Base-by-base conservation (phyloP, 805 yeast species). In the Barnettozyma sp. region DNA sequence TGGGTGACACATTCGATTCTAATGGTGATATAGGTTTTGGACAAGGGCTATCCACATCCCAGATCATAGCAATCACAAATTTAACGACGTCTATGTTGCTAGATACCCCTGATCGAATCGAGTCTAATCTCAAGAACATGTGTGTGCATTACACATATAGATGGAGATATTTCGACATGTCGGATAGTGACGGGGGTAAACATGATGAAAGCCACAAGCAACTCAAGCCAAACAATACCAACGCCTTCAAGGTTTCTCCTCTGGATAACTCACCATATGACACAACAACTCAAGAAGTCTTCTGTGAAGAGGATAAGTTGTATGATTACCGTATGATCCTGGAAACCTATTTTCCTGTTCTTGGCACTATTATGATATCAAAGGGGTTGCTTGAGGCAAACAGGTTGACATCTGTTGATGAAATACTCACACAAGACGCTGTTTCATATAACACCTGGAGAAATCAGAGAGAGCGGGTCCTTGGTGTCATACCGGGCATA, bases 1-100 rank as follows among this genome's bases (percentile, higher is more conserved):
- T 71, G 36, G 52, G 72, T 30, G 49, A 44, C 14, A 50, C 62
- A 2, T 30, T 39, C 11, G 64, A 60, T n/a, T 40, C 54, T 16
- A 35, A 47, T 13, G 41, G 53, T 13, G 43, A 44, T 14, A 38
- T 42, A 17, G 40, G 45, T 4, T 52, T 49, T 19, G 51, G 51
- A 2, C 45, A 53, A 12, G 60, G 58, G 3, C 28, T 43, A 15
- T 34, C 39, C 16, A 29, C 45, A 5, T 39, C 45, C 6, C 45
- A 41, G 26, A 39, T 41, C 13, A 33, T 41, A 10, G 42, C 45
- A 4, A 26, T 39, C 16, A 41, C 45, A 3, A 39, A 39, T 19
- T 22, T 39, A 13, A 73, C 53, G 43, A 62, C 9, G 49, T 55
- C 34, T 43, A 25, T 32, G 33, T 16, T 43, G n/a, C 14, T 31